Evolutionary conservation across 257 asterid species (phyloP).

Genomic region (Prunella vulgaris): DNA sequence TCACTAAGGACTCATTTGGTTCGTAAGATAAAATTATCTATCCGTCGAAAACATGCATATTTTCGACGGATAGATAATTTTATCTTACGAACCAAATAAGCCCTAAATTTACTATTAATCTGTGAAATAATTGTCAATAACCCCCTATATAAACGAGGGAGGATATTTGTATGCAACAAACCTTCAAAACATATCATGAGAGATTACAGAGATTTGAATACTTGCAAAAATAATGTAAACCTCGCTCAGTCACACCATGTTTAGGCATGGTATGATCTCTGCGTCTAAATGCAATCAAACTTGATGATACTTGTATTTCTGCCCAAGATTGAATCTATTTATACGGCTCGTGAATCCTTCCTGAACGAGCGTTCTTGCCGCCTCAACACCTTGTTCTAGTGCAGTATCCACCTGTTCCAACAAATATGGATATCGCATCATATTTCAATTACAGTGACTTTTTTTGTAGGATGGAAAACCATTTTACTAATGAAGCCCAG

Average conservation of each 20-base stretch:
- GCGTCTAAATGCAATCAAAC: slow-evolving; percentile 29
- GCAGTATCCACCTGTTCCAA: slow-evolving; percentile 69
- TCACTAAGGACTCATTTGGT: no score
- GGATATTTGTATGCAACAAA: background rate
- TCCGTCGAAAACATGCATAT: no score
- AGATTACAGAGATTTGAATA: background rate
- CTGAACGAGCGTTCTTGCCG: slow-evolving; percentile 51
- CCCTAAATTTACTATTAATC: no score
- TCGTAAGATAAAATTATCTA: no score
- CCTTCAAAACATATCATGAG: background rate
- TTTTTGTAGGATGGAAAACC: background rate
- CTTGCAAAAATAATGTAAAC: background rate
- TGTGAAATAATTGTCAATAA: background rate
- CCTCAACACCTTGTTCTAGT: slow-evolving; percentile 80
- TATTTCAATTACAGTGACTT: no score
- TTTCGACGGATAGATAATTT: no score
- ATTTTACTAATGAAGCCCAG: no score
- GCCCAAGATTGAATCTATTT: slow-evolving; percentile 84
- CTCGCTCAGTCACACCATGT: background rate
- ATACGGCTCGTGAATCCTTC: slow-evolving; percentile 77
- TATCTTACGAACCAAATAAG: no score
- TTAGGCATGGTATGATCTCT: background rate
- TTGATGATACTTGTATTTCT: slow-evolving; percentile 83
- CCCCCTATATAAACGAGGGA: background rate
- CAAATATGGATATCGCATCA: background rate